A percentile compares a stretch with the other conserved stretches of the same genome.
Conservation (phyloP, 208 protist species). For the Plasmodiophora brassicae region DNA sequence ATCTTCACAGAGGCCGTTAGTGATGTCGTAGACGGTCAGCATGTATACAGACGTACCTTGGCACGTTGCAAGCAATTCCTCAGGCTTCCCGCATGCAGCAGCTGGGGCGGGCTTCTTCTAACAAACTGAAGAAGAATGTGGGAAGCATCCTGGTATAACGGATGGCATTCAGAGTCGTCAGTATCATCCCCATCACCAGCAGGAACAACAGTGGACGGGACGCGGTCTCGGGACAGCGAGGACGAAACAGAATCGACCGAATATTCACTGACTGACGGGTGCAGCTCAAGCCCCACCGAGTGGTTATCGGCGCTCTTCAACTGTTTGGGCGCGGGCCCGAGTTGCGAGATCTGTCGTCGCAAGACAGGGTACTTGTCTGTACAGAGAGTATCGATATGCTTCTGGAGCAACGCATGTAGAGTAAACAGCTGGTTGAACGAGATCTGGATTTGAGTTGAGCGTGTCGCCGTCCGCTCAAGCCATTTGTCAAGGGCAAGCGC, state of each 20-base stretch:
- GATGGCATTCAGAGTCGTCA: neutral
- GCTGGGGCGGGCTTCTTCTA: neutral
- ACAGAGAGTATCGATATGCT: neutral
- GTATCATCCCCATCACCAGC: neutral
- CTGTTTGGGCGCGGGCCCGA: neutral
- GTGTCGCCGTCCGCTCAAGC: neutral
- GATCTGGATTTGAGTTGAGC: neutral
- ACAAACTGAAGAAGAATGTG: neutral
- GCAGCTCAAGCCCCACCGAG: neutral
- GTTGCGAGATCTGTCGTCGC: neutral
- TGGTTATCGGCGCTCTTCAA: neutral
- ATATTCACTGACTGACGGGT: neutral
- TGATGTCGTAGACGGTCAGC: no score
- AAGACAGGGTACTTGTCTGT: neutral
- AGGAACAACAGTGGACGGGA: neutral
- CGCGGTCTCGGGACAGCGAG: neutral
- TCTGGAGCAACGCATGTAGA: neutral
- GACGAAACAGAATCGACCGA: neutral
- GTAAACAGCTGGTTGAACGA: constrained; percentile 30
- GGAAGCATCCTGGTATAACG: neutral
- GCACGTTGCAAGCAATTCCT: neutral
- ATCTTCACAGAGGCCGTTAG: no score
- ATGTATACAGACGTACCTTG: neutral
- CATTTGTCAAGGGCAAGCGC: neutral
- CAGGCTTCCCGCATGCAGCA: neutral